Base-by-base conservation (phyloP, 2,329 filamentous ascomycete genomes). In the Ambrosiella xylebori region DNA sequence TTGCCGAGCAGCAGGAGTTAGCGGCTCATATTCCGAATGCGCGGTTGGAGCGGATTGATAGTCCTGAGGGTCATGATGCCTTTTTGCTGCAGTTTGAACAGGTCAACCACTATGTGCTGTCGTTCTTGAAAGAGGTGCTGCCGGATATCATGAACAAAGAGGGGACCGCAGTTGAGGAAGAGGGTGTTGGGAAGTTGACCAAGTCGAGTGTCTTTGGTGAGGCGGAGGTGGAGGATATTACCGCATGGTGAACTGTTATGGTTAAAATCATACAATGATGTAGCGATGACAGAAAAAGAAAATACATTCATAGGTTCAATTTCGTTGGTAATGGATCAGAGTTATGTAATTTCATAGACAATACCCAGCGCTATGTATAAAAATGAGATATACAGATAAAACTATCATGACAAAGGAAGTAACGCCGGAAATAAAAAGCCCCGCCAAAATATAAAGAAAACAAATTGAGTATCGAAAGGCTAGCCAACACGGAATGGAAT, bases 51-150 rank as follows among this genome's bases (percentile, higher is more conserved):
- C 88, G 83, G 52, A 98, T 98, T 61, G 88, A 97, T 65, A 94
- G 86, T 61, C 86, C 88, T 0, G 93, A 98, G 68, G 93, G 93
- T 1, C 93, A 98, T 65, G 93, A 98, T 69, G 93, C 93, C 0
- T 98, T 98, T 69, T 71, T 98, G 65, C 73, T 98, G 57, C 91
- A 98, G 70, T 98, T 98, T 66, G 88, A 96, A 73, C 91, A 97
- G 71, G 93, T 97, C 60, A 98, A 98, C 70, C 77, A 75, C 38
- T 88, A 95, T 67, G 82, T 96, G 54, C 71, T 96, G 15, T 80
- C 79, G 1, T 98, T 98, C 67, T 74, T 98, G 69, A 79, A 83
- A 60, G 82, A 91, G 65, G 82, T 85, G 2, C 69, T 98, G 37
- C 88, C 89, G 0, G 87, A 95, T 63, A 91, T 98, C 63, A 96